These are phyloP conservation scores for Pestalotiopsis sp. DNA, from an alignment of 2,329 filamentous ascomycete genomes.

Conservation along the genomic window DNA sequence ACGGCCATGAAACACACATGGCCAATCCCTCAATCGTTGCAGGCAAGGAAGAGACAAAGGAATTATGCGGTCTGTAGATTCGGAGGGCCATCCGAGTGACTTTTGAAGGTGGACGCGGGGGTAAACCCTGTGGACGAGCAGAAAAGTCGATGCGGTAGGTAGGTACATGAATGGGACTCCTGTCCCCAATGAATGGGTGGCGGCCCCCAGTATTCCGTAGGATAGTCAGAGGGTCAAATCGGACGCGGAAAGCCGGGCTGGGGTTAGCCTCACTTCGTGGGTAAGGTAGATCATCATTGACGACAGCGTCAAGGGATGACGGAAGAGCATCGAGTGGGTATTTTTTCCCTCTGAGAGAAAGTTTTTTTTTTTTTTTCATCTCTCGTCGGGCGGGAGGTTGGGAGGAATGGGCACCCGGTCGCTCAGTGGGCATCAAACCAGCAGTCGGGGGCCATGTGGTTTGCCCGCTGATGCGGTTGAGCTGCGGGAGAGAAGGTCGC, in stretches of 20 bases:
- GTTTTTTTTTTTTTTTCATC: background rate
- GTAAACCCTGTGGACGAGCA: background rate
- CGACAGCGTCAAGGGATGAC: background rate
- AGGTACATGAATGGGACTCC: background rate
- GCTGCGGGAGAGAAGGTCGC: background rate
- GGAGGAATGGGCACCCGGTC: background rate
- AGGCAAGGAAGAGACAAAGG: background rate
- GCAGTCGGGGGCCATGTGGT: background rate
- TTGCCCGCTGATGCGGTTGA: background rate
- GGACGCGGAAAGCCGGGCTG: conserved; percentile 9
- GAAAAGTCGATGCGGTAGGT: background rate
- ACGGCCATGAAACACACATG: background rate
- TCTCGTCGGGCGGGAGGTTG: background rate
- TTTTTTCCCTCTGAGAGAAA: background rate
- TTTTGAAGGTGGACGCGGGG: conserved; percentile 3
- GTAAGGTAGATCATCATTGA: background rate
- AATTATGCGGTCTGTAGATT: conserved; percentile 7
- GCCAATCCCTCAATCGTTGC: background rate
- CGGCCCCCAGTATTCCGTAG: background rate
- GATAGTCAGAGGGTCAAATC: conserved; percentile 9
- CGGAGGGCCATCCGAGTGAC: conserved; percentile 1
- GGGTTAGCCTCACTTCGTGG: conserved; percentile 12
- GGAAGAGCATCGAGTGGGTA: background rate
- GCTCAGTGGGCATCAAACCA: background rate
- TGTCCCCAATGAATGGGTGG: background rate